phyloP scores from a whole-genome alignment of 208 protist species.

The Leishmania aethiopica region DNA sequence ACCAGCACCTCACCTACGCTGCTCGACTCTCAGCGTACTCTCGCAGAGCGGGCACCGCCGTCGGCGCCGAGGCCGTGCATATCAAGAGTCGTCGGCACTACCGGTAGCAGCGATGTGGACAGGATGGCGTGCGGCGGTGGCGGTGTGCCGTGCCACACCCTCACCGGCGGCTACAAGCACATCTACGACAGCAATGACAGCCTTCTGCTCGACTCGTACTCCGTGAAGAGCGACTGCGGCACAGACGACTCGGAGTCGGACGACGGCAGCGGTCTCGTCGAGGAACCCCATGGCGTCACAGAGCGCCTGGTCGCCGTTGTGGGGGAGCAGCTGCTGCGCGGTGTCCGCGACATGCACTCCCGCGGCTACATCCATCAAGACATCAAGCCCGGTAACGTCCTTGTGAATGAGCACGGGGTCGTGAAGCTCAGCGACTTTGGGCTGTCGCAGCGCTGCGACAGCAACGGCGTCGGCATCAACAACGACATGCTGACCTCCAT shows the following conservation, averaged over 20 bases:
- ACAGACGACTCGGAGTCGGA: conserved; percentile 28
- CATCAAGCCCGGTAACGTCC: conserved; percentile 92
- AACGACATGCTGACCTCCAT: conserved; percentile 27
- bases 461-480: conserved; percentile 24
- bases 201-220: conserved; percentile 26
- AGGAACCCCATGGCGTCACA: conserved; percentile 59
- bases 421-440: conserved; percentile 98
- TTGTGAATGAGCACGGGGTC: conserved; percentile 54
- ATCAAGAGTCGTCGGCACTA: not conserved
- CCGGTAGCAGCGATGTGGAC: not conserved
- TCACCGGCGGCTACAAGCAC: not conserved
- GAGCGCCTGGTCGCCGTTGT: conserved; percentile 85
- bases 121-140: not conserved
- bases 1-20: conserved; percentile 6
- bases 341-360: conserved; percentile 87
- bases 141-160: not conserved
- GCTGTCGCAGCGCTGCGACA: conserved; percentile 75
- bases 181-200: conserved; percentile 11
- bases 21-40: conserved; percentile 7
- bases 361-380: conserved; percentile 90
- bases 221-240: conserved; percentile 32
- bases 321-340: conserved; percentile 80
- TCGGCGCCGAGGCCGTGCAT: not conserved
- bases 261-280: conserved; percentile 36
- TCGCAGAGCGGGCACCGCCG: not conserved